phyloP scores from a whole-genome alignment of 2,329 filamentous ascomycete species.

The Xylariaceae sp. region DNA sequence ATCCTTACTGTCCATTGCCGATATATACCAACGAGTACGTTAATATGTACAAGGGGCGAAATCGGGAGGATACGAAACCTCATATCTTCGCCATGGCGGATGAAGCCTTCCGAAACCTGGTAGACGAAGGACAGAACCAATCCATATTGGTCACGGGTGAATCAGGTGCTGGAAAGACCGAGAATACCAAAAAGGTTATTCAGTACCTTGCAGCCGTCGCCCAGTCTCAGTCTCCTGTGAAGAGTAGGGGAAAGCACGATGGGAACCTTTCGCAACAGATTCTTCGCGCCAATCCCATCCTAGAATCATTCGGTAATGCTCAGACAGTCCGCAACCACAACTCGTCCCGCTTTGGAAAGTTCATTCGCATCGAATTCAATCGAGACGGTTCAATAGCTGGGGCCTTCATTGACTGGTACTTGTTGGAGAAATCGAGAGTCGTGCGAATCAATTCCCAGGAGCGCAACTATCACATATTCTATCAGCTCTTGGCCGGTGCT shows the following conservation, averaged over 20 bases:
- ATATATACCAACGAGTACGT: slow-evolving; percentile 97
- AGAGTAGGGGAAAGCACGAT: slow-evolving; percentile 58
- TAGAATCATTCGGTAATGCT: slow-evolving; percentile 97
- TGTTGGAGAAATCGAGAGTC: slow-evolving; percentile 96
- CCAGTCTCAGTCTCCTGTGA: slow-evolving; percentile 67
- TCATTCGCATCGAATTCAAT: slow-evolving; percentile 95
- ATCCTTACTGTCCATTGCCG: slow-evolving; percentile 89
- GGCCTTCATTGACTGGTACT: slow-evolving; percentile 97
- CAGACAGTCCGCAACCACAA: slow-evolving; percentile 98
- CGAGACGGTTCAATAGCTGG: slow-evolving; percentile 85
- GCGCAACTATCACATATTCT: slow-evolving; percentile 96
- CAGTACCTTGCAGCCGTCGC: slow-evolving; percentile 96
- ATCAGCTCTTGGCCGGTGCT: slow-evolving; percentile 86
- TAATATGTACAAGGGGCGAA: slow-evolving; percentile 94
- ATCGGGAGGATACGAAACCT: slow-evolving; percentile 88
- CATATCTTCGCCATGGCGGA: slow-evolving; percentile 98
- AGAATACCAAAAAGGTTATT: slow-evolving; percentile 99
- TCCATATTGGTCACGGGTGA: slow-evolving; percentile 97
- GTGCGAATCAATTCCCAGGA: slow-evolving; percentile 84
- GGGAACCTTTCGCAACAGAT: slow-evolving; percentile 96
- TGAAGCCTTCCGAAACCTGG: slow-evolving; percentile 89
- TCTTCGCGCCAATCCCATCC: slow-evolving; percentile 88
- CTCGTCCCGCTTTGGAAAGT: slow-evolving; percentile 96
- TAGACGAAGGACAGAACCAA: slow-evolving; percentile 93
- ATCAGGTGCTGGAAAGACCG: slow-evolving; percentile 95